Percentiles rank a stretch among this genome's conserved stretches.
Conservation (phyloP, 257 asterid species). For the Ehretia macrophylla region DNA sequence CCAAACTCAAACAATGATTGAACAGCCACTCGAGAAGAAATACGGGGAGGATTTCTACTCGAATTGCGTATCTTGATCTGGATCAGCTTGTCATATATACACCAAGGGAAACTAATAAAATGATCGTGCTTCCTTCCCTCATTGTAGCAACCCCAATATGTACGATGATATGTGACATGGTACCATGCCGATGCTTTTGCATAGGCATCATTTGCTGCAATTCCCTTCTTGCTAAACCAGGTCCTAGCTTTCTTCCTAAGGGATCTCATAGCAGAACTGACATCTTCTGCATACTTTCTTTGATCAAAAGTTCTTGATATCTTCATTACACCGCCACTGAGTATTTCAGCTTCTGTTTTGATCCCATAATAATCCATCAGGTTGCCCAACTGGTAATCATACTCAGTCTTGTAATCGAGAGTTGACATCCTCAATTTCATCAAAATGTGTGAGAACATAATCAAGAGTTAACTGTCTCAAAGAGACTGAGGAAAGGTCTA, state of each 20-base stretch:
- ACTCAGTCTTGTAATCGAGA: constrained; percentile 46
- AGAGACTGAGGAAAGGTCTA: too few species aligned
- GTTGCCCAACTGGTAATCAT: constrained; percentile 75
- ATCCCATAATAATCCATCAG: constrained; percentile 85
- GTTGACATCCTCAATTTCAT: constrained; percentile 64
- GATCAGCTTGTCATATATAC: constrained; percentile 64
- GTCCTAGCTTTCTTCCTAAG: constrained; percentile 73
- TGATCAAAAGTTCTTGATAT: constrained; percentile 64
- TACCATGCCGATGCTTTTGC: constrained; percentile 94
- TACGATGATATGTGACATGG: constrained; percentile 66
- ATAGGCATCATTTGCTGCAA: constrained; percentile 37
- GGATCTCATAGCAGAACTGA: constrained; percentile 58
- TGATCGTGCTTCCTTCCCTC: constrained; percentile 59
- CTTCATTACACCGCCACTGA: constrained; percentile 72
- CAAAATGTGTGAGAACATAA: too few species aligned
- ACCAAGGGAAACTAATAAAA: constrained; percentile 83
- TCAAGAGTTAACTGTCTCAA: too few species aligned
- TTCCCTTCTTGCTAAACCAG: constrained; percentile 55
- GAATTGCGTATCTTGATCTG: constrained; percentile 48
- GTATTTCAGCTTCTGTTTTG: constrained; percentile 76
- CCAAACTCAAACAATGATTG: neutral
- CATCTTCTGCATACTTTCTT: constrained; percentile 69
- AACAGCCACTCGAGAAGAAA: constrained; percentile 18
- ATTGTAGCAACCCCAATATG: constrained; percentile 60
- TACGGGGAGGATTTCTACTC: constrained; percentile 7